Base-by-base conservation (phyloP, 768 basidiomycete species). In the Erythrobasidium yunnanense region DNA sequence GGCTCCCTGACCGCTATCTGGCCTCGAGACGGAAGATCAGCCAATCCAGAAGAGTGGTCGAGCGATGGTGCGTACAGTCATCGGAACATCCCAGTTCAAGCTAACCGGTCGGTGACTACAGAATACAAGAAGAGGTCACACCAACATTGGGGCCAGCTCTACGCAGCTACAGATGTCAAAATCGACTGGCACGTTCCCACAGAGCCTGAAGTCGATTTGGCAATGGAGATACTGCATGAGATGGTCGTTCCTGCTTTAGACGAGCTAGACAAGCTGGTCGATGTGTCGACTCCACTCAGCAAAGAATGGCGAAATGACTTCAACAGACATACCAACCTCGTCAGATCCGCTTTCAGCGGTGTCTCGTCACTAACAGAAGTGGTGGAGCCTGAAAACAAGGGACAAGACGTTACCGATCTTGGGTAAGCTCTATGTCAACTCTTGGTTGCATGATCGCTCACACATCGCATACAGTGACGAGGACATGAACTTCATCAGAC, bases 101-200 rank as follows among this genome's bases (percentile, higher is more conserved):
- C 75, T 77, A 56, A n/a, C 11, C 38, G 11, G 11, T 42, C 11
- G 89, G 6, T 87, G 87, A 71, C 74, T 85, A 80, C 83, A 46
- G 85, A 90, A 34, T 82, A 90, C 67, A 81, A 81, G 75, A 86
- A 87, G 70, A 83, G 88, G 0, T 87, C 88, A 71, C 84, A 87
- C 74, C 79, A 78, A 20, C 80, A 84, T 70, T 90, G 88, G 88
- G 89, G 88, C 13, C 87, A 88, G 73, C 75, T 85, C 18, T 89
- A 87, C 74, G 78, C 77, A 13, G 78, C 83, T 4, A 80, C 82
- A 27, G 85, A 89, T 29, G 81, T 88, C 62, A 80, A 81, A 75
- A 85, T 88, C 71, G 84, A 88, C 0, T 93, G 89, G 90, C 88
- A 90, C 75, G 80, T 85, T 5, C 88, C 90, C 0, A 78, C 79